Conservation (phyloP, 2,329 filamentous ascomycete genomes). For the Aspergillus transmontanensis region DNA sequence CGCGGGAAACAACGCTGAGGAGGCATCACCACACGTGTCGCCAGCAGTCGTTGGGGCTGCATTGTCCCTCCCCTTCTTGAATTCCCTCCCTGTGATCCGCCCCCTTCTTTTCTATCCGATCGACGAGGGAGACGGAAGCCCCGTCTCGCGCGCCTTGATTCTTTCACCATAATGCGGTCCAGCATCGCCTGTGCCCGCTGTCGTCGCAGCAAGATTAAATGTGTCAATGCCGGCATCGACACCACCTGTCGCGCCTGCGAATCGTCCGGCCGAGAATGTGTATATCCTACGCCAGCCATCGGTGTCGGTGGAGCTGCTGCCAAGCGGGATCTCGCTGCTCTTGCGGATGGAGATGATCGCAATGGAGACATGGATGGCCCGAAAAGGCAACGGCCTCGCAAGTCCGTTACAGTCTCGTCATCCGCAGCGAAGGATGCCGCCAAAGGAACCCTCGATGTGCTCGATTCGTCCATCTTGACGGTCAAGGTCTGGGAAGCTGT, state of each 20-base stretch:
- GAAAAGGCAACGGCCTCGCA: constrained; percentile 44
- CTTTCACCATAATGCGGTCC: constrained; percentile 61
- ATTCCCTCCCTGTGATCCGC: not conserved
- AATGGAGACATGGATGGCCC: constrained; percentile 47
- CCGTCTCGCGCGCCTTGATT: constrained; percentile 18
- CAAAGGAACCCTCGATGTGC: constrained; percentile 44
- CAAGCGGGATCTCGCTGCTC: constrained; percentile 41
- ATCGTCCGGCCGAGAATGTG: constrained; percentile 70
- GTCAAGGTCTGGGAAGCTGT: constrained; percentile 59
- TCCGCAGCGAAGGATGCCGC: constrained; percentile 33
- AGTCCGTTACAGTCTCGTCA: constrained; percentile 31
- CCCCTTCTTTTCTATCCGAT: not conserved
- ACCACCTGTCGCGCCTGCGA: constrained; percentile 75
- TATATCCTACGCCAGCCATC: constrained; percentile 60
- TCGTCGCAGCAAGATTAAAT: constrained; percentile 82
- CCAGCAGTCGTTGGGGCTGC: constrained; percentile 17
- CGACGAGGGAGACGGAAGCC: constrained; percentile 19
- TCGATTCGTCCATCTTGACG: constrained; percentile 55
- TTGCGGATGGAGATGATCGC: constrained; percentile 42
- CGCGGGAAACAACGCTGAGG: constrained; percentile 18
- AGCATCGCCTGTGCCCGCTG: constrained; percentile 78
- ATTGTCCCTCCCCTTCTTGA: constrained; percentile 13
- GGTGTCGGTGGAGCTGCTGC: constrained; percentile 34
- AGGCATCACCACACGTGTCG: constrained; percentile 17
- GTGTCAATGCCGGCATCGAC: constrained; percentile 73